Conservation (phyloP, 495 filamentous ascomycete genomes). For the Platismatia glauca region DNA sequence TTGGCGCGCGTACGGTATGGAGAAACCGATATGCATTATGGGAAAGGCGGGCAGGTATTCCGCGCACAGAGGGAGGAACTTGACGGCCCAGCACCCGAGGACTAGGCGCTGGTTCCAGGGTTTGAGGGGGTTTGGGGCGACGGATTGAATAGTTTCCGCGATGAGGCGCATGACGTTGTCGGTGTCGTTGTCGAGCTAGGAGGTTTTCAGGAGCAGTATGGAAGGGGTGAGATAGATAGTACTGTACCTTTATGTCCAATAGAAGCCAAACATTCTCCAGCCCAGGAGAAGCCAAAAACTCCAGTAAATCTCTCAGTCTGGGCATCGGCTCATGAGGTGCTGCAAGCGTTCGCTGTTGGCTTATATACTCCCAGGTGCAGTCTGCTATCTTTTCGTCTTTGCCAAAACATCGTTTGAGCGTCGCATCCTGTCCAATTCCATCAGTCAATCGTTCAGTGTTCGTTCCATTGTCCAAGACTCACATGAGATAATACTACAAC, state of each 20-base stretch:
- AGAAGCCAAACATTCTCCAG: slow-evolving; percentile 66
- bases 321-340: slow-evolving; percentile 65
- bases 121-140: slow-evolving; percentile 32
- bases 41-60: slow-evolving; percentile 58
- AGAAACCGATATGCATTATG: slow-evolving; percentile 65
- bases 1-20: slow-evolving; percentile 55
- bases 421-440: slow-evolving; percentile 49
- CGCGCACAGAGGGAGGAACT: slow-evolving; percentile 51
- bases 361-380: slow-evolving; percentile 64
- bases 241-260: slow-evolving; percentile 73
- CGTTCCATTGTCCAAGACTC: slow-evolving; percentile 24
- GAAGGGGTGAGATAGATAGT: neutral
- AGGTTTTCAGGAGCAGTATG: slow-evolving; percentile 4
- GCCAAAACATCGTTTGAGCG: slow-evolving; percentile 73
- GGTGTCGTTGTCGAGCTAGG: slow-evolving; percentile 57
- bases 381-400: slow-evolving; percentile 58
- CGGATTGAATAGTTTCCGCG: slow-evolving; percentile 49
- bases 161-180: slow-evolving; percentile 58
- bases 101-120: slow-evolving; percentile 66
- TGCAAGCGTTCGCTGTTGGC: slow-evolving; percentile 54
- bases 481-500: slow-evolving; percentile 82
- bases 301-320: slow-evolving; percentile 63
- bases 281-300: slow-evolving; percentile 54
- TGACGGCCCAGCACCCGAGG: slow-evolving; percentile 68
- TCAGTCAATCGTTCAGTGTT: neutral